phyloP scores from a whole-genome alignment of 1,139 yeast species.

The Candida freyschussii region DNA sequence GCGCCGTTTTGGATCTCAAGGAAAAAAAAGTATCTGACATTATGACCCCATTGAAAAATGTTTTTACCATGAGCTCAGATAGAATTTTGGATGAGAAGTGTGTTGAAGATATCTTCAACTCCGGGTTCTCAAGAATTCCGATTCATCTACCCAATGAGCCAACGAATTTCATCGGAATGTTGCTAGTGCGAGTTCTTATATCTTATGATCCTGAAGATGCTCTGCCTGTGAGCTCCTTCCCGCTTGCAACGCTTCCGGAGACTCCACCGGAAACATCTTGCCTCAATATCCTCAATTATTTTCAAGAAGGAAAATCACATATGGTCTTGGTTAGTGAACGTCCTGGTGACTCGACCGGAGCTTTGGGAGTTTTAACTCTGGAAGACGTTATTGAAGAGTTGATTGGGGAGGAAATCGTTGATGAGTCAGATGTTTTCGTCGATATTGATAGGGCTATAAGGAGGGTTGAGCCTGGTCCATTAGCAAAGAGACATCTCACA shows the following conservation, averaged over 20 bases:
- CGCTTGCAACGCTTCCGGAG: constrained; percentile 93
- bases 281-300: constrained; percentile 85
- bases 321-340: constrained; percentile 88
- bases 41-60: constrained; percentile 94
- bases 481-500: constrained; percentile 66
- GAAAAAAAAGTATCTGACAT: constrained; percentile 82
- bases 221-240: constrained; percentile 86
- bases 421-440: constrained; percentile 92
- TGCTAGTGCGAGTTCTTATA: constrained; percentile 83
- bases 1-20: constrained; percentile 89
- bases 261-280: constrained; percentile 91
- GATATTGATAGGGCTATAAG: constrained; percentile 87
- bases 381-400: constrained; percentile 97
- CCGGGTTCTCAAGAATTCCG: constrained; percentile 96
- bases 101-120: constrained; percentile 86
- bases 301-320: constrained; percentile 97
- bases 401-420: constrained; percentile 96
- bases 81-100: constrained; percentile 75
- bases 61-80: constrained; percentile 84
- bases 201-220: constrained; percentile 97
- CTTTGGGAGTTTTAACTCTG: constrained; percentile 84
- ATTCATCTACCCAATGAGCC: constrained; percentile 90
- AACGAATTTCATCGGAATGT: constrained; percentile 89
- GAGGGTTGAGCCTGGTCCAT: constrained; percentile 80
- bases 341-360: constrained; percentile 88